Conservation (phyloP, 1,284 basidiomycete genomes). For the Puccinia brachypodii region DNA sequence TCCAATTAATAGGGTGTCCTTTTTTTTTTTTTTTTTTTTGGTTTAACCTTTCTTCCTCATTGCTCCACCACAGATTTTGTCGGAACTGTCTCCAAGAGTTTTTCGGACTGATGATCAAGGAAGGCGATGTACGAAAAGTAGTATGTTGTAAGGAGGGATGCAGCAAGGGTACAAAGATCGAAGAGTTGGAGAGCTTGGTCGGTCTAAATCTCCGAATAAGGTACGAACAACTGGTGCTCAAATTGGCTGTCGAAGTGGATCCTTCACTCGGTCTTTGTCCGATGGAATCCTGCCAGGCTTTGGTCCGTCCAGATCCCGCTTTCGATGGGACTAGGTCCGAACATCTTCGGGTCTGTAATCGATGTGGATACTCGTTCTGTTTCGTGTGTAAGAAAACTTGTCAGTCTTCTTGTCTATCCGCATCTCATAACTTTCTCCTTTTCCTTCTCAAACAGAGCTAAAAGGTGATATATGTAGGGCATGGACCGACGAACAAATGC, state of each 20-base stretch:
- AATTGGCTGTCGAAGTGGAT: not conserved
- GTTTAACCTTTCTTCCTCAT: not conserved
- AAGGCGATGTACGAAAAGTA: not conserved
- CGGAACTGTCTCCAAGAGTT: constrained; percentile 16
- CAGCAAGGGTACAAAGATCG: not conserved
- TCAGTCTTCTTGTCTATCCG: not conserved
- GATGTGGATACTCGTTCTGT: constrained; percentile 14
- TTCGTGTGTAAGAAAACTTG: constrained; percentile 32
- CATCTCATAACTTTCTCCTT: not conserved
- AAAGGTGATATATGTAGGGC: not conserved
- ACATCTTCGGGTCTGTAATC: constrained; percentile 10
- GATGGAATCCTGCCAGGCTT: not conserved
- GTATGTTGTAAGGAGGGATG: constrained; percentile 19
- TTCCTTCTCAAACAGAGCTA: not conserved
- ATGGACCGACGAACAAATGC: constrained; percentile 28
- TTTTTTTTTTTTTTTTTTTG: not conserved
- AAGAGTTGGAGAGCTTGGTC: constrained; percentile 1
- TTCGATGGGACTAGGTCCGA: not conserved
- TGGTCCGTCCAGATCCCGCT: not conserved
- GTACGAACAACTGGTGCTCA: not conserved
- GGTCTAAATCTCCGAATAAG: not conserved
- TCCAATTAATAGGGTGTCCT: not conserved
- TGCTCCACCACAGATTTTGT: constrained; percentile 8
- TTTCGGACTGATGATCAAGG: constrained; percentile 32
- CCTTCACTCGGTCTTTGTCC: constrained; percentile 15